These are phyloP conservation scores for Pascua guehoae DNA, from an alignment of 1,284 basidiomycete species.

Conservation along the genomic window DNA sequence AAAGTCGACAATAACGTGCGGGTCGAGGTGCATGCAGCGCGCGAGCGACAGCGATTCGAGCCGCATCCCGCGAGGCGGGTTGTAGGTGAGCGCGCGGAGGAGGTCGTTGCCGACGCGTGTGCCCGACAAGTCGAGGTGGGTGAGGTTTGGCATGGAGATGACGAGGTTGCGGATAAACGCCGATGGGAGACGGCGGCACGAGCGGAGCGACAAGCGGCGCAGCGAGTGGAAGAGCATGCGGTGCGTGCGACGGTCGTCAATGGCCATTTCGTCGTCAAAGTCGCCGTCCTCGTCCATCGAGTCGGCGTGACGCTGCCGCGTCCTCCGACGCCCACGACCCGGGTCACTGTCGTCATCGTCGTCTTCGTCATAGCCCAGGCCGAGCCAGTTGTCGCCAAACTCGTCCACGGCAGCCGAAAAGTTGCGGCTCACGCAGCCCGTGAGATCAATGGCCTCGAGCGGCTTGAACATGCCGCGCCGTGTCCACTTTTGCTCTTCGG, in stretches of 20 bases:
- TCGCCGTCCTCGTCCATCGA: slow-evolving; percentile 15
- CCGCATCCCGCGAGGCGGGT: slow-evolving; percentile 56
- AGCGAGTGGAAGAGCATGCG: slow-evolving; percentile 63
- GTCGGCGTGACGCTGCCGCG: slow-evolving; percentile 11
- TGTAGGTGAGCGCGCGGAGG: slow-evolving; percentile 53
- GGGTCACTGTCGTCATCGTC: slow-evolving; percentile 50
- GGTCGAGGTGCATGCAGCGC: slow-evolving; percentile 77
- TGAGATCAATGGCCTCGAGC: slow-evolving; percentile 85
- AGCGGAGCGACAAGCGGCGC: slow-evolving; percentile 77
- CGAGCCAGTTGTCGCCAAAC: slow-evolving; percentile 71
- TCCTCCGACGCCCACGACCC: slow-evolving; percentile 35
- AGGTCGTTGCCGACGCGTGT: slow-evolving; percentile 67
- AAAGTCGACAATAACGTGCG: slow-evolving; percentile 72
- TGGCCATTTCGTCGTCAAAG: slow-evolving; percentile 19
- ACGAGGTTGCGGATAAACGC: slow-evolving; percentile 74
- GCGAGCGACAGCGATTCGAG: slow-evolving; percentile 81
- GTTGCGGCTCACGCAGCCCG: slow-evolving; percentile 85
- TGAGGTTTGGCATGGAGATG: slow-evolving; percentile 42
- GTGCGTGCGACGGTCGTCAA: slow-evolving; percentile 44
- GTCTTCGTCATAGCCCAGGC: slow-evolving; percentile 50
- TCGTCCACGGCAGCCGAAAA: slow-evolving; percentile 79
- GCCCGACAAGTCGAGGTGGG: slow-evolving; percentile 53
- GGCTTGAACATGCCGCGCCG: slow-evolving; percentile 52
- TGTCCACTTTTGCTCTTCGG: slow-evolving; percentile 66
- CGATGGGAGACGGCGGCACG: slow-evolving; percentile 71